phyloP scores from a whole-genome alignment of 2,329 filamentous ascomycete genomes.

The Rhynchosporium agropyri region DNA sequence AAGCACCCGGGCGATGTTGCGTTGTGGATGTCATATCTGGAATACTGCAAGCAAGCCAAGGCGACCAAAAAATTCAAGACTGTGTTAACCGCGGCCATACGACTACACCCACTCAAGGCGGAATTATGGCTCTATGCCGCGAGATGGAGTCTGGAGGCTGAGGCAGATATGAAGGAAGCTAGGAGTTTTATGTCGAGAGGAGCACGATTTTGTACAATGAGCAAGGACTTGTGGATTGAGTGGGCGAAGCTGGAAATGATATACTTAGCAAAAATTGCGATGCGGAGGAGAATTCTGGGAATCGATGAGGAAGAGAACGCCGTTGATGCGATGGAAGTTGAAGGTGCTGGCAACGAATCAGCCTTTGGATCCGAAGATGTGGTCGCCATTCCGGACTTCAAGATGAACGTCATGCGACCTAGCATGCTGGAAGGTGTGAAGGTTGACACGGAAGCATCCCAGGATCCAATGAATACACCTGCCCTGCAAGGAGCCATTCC shows the following conservation, averaged over 20 bases:
- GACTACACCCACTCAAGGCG: conserved; percentile 81
- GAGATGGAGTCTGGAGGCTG: conserved; percentile 72
- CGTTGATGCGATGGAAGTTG: conserved; percentile 48
- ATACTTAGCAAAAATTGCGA: conserved; percentile 81
- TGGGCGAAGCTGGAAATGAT: conserved; percentile 92
- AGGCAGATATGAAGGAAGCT: conserved; percentile 86
- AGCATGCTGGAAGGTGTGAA: conserved; percentile 55
- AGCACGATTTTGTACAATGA: conserved; percentile 81
- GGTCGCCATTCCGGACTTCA: conserved; percentile 60
- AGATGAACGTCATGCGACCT: conserved; percentile 47
- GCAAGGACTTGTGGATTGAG: conserved; percentile 79
- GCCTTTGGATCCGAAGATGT: conserved; percentile 49
- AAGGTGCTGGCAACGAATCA: conserved; percentile 47
- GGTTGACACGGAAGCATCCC: conserved; percentile 48
- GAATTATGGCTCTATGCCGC: conserved; percentile 86
- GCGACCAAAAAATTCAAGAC: conserved; percentile 67
- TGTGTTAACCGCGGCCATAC: conserved; percentile 68
- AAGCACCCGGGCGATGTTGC: conserved; percentile 80
- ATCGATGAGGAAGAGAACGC: conserved; percentile 54
- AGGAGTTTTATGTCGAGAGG: conserved; percentile 87
- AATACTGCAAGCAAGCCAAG: conserved; percentile 72
- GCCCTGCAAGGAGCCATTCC: conserved; percentile 93
- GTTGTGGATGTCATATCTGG: conserved; percentile 89
- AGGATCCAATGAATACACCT: conserved; percentile 60
- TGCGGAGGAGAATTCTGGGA: conserved; percentile 68